Evolutionary conservation across 495 filamentous ascomycete species (phyloP), one percentile per base, ranked within the genome.

Genomic region (Hypoxylon subgilvum): DNA sequence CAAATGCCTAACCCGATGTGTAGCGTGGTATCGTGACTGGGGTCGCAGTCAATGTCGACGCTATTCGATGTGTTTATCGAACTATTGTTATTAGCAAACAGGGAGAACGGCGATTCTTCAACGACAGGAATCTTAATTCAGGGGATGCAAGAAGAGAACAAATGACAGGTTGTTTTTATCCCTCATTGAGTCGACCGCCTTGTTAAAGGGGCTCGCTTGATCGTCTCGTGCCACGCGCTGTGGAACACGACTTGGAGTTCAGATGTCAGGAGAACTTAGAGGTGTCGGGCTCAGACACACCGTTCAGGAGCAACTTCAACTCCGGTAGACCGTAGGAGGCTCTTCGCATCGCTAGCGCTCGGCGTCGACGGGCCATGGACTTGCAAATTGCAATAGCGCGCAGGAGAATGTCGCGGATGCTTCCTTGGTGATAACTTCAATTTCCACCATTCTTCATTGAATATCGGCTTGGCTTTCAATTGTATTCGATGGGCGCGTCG

Each of bases 381-480:
- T 46, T 16, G 23, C 13, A 9, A 34, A 17, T 13, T 35, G 13
- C 47, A 52, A 48, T 57, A 49, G 28, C 52, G 13, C 14, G 22
- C 12, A 27, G 17, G 5, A 40, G 35, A 18, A 54, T 50, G 31
- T 38, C 36, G 35, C 18, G 30, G 48, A 22, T 22, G 25, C 22
- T 18, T 22, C 13, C 46, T 41, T 52, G 34, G 41, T 2, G 21
- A 36, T 21, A 27, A 16, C 6, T 21, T 39, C 53, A 63, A 63
- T 58, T 50, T 63, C 53, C 53, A 54, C 48, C 38, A 54, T 41
- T 44, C 30, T 38, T 16, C 16, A 54, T 39, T 41, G 36, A 14
- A 48, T 39, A 34, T 44, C 19, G 14, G 41, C 7, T 23, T 53
- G 60, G 28, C 53, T 57, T 34, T 53, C 22, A 46, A 16, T 32